Evolutionary conservation across 2,329 filamentous ascomycete genomes (phyloP), one percentile per base, ranked within the genome.

Genomic region (Venturia effusa): DNA sequence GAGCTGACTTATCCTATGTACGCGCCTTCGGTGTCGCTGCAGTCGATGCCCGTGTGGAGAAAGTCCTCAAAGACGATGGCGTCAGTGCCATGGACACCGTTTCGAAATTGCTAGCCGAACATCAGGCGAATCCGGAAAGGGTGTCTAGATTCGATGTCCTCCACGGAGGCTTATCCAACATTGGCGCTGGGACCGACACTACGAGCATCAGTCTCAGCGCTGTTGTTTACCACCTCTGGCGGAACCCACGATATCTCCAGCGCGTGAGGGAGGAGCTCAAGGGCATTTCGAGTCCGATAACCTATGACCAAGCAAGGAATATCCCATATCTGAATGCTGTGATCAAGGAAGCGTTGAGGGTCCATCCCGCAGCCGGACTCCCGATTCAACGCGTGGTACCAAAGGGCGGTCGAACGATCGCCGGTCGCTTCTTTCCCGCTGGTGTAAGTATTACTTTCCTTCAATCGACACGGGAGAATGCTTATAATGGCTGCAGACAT

Each of bases 321-420:
- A 73, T 81, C 68, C 80, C 79, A 0, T 84, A 83, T 66, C 72
- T 84, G n/a, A 77, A 83, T 65, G 81, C 81, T 0, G 76, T 80
- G 2, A 78, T 84, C 43, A 82, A 83, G 61, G 82, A 84, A 68
- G 78, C 79, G 0, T 43, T 63, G 37, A 61, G 60, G 17, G 71
- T 84, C 27, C 78, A 82, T 61, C 75, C 81, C 0, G 77, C 80
- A 0, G 76, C 77, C 0, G 80, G 79, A 4, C 70, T 83, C 13
- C 77, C 80, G 1, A 70, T 83, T 13, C 79, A 78, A 68, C 75
- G 82, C 2, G 73, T 77, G 0, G 80, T 83, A 0, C 79, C 81
- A 0, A 63, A 73, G 1, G 76, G 74, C 0, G 81, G 82, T 0
- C 72, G 73, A 0, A 73, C 75, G 6, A 73, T 84, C 6, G 72